Conservation (phyloP, 129 eudicot genomes). For the Flaveria ramosissima region DNA sequence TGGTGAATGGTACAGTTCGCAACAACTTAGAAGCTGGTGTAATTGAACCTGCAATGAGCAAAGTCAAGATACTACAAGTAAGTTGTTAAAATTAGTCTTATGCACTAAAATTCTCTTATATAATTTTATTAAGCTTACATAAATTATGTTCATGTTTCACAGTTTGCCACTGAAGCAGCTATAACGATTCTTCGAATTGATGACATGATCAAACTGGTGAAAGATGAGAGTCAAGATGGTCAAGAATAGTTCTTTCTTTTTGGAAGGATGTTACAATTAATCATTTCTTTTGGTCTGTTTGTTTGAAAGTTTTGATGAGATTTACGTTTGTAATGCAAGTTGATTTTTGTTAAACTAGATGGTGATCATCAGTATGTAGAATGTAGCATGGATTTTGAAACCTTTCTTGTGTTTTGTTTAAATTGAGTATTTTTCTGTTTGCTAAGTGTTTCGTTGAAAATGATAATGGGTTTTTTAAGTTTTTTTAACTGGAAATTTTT, state of each 20-base stretch:
- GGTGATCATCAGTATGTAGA: neutral
- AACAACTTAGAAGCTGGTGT: conserved; percentile 98
- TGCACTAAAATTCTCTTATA: neutral
- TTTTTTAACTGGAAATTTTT: neutral
- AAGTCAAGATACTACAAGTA: conserved; percentile 94
- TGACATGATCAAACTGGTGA: conserved; percentile 86
- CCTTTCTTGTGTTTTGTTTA: neutral
- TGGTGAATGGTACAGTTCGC: conserved; percentile 76
- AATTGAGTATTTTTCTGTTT: neutral
- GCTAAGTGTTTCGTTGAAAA: neutral
- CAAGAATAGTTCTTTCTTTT: conserved; percentile 32
- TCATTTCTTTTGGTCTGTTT: neutral
- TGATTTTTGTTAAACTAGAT: conserved; percentile 26
- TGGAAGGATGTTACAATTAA: neutral
- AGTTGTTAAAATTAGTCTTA: neutral
- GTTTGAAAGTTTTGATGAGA: conserved; percentile 31
- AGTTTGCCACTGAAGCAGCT: conserved; percentile 99
- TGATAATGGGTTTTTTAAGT: neutral
- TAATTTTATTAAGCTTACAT: neutral
- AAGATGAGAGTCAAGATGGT: conserved; percentile 86
- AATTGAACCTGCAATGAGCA: conserved; percentile 99
- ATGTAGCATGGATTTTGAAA: conserved; percentile 25
- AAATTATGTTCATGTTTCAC: conserved; percentile 17
- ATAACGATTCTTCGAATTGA: conserved; percentile 92
- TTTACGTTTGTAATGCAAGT: conserved; percentile 21